Evolutionary conservation across 768 basidiomycete species (phyloP), one percentile per base, ranked within the genome.

Genomic region (Phlebiopsis gigantea): DNA sequence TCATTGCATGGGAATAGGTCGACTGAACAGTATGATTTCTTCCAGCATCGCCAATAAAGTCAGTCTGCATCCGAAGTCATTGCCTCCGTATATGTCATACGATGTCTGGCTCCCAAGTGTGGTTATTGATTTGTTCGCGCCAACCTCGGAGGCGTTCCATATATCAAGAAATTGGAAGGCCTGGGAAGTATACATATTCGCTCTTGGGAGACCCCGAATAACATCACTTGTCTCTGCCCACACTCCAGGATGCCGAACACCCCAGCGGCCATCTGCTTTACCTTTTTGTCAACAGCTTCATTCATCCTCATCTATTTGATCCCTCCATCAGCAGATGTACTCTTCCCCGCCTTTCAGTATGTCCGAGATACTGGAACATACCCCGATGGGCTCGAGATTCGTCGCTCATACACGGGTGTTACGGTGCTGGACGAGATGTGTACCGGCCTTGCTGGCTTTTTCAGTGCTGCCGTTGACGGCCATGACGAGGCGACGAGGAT

Each of bases 381-480:
- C 39, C 58, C 54, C 25, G 58, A 59, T 34, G 58, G 58, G 14
- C 22, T 56, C 2, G 5, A 48, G 7, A n/a, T 59, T 4, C 58
- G 58, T 4, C 17, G 48, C 2, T 9, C 24, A 1, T 56, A 59
- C 24, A 52, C 49, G 2, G 58, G 58, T 4, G n/a, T 34, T 25
- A 8, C 8, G 9, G 17, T 51, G 4, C 30, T 59, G 5, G 58
- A 59, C 43, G 24, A 21, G 28, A 34, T 59, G 1, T 41, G 56
- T 29, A 56, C 55, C 1, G 58, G 39, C 5, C 49, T 50, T 17
- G 58, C 41, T 5, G 58, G 54, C 1, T 51, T 56, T 24, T 59
- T 59, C 43, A 51, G 53, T 10, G 54, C 54, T 12, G 48, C 48
- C 5, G 58, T 59, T 3, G 58, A 59, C n/a, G 58, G 58, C 2